These are phyloP conservation scores for Phytophthora agathidicida DNA, from an alignment of 352 stramenopile genomes.

Conservation along the genomic window DNA sequence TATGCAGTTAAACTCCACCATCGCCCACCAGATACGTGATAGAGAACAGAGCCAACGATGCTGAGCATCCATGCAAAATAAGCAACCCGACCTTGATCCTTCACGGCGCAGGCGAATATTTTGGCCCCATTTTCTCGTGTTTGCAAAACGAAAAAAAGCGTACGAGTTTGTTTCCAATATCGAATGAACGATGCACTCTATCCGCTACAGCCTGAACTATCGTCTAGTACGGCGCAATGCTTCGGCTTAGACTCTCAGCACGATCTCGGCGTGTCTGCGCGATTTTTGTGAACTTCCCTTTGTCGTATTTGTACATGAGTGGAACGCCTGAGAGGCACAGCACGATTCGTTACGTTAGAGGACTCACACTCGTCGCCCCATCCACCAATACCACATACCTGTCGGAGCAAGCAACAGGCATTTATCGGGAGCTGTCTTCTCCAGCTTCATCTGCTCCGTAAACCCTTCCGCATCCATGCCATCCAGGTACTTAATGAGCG, in stretches of 20 bases:
- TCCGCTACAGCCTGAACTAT: conserved; percentile 5
- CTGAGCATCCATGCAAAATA: conserved; percentile 28
- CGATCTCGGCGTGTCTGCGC: conserved; percentile 74
- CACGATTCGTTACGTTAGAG: conserved; percentile 7
- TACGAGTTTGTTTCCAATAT: too few species aligned
- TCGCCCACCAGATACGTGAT: conserved; percentile 37
- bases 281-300: conserved; percentile 74
- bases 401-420: conserved; percentile 79
- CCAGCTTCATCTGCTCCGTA: conserved; percentile 84
- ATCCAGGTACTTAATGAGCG: conserved; percentile 86
- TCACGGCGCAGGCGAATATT: conserved; percentile 14
- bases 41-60: conserved; percentile 25
- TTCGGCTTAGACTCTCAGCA: conserved; percentile 75
- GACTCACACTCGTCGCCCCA: not conserved
- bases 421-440: conserved; percentile 77
- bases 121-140: conserved; percentile 4
- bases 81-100: conserved; percentile 29
- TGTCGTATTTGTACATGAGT: conserved; percentile 85
- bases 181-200: conserved; percentile 23
- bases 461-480: conserved; percentile 78
- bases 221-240: conserved; percentile 69
- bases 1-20: conserved; percentile 17
- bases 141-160: conserved; percentile 5
- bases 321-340: conserved; percentile 56
- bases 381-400: conserved; percentile 46